Conservation (phyloP, 1,284 basidiomycete genomes). For the Athelia psychrophila region DNA sequence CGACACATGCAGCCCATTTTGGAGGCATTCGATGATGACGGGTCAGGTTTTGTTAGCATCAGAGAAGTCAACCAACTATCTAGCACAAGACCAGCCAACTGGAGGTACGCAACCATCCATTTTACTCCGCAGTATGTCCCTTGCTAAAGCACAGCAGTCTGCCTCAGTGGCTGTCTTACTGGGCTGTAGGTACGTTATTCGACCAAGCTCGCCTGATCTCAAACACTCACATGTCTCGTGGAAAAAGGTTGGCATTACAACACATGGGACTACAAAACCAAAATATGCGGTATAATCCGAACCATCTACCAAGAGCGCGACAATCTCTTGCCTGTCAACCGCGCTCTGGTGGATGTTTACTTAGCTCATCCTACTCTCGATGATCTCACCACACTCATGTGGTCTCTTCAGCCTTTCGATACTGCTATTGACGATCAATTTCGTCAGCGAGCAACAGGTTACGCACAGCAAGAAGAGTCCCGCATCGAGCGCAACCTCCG, state of each 20-base stretch:
- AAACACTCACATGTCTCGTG: not conserved
- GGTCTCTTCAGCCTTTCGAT: not conserved
- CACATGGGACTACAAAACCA: not conserved
- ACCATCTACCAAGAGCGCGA: not conserved
- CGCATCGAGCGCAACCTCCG: constrained; percentile 18
- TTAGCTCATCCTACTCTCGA: not conserved
- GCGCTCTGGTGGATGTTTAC: not conserved
- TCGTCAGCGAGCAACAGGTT: not conserved
- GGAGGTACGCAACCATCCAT: not conserved
- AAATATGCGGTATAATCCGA: not conserved
- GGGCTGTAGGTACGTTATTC: constrained; percentile 10
- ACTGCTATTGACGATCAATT: not conserved
- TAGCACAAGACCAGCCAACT: not conserved
- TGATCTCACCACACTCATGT: not conserved
- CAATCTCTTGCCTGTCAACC: not conserved
- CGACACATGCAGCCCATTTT: constrained; percentile 14
- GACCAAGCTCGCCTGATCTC: not conserved
- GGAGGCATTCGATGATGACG: constrained; percentile 30
- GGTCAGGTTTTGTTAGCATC: constrained; percentile 25
- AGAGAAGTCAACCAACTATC: constrained; percentile 22
- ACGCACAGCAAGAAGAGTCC: constrained; percentile 20
- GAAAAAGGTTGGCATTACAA: not conserved
- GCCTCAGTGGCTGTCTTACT: constrained; percentile 23
- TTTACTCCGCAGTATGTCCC: no score
- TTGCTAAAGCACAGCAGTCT: constrained; percentile 9